Percentiles rank a stretch among this genome's conserved stretches.
These are phyloP conservation scores for Cyclocybe aegerita DNA, from an alignment of 768 basidiomycete species.

Conservation along the genomic window DNA sequence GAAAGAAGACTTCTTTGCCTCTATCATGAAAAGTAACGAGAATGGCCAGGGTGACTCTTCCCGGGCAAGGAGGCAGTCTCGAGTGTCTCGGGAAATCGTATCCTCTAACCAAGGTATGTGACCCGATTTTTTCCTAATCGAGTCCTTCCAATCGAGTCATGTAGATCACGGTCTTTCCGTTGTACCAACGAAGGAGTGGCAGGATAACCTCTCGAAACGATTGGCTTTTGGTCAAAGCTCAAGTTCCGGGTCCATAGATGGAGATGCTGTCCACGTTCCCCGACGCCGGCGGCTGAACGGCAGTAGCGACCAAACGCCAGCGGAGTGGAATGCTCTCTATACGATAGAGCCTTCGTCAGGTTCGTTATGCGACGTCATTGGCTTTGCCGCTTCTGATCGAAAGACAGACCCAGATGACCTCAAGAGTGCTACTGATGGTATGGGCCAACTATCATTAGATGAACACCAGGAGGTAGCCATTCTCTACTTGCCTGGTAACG, in stretches of 20 bases:
- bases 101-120: conserved; percentile 61
- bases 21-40: conserved; percentile 63
- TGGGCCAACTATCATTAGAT: conserved; percentile 73
- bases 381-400: neutral
- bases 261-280: conserved; percentile 32
- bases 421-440: conserved; percentile 50
- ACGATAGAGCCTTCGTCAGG: conserved; percentile 44
- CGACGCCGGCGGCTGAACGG: conserved; percentile 50
- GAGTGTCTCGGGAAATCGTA: conserved; percentile 77
- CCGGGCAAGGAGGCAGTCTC: conserved; percentile 68
- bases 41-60: conserved; percentile 49
- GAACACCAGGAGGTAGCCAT: conserved; percentile 67
- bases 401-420: conserved; percentile 38
- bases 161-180: conserved; percentile 60
- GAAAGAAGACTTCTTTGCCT: conserved; percentile 79
- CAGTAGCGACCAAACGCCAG: conserved; percentile 22
- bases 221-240: conserved; percentile 36
- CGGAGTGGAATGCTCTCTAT: conserved; percentile 63
- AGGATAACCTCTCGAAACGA: conserved; percentile 64
- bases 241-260: conserved; percentile 22
- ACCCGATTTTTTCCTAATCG: conserved; percentile 1
- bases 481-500: neutral
- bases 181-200: conserved; percentile 75
- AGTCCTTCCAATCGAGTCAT: conserved; percentile 2
- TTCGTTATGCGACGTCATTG: conserved; percentile 5